Evolutionary conservation across 257 asterid species (phyloP).

Genomic region (Rehmannia glutinosa): DNA sequence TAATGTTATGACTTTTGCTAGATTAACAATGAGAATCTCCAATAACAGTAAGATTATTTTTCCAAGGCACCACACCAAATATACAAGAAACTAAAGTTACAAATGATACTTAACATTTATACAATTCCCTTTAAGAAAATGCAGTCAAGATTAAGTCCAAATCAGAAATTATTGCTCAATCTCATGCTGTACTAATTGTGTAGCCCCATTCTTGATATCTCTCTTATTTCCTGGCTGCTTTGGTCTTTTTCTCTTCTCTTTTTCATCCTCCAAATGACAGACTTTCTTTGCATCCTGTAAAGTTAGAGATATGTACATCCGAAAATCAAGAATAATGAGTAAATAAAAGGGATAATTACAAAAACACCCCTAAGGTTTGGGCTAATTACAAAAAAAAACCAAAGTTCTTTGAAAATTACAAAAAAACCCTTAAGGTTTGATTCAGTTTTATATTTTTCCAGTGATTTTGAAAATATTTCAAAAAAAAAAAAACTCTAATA

Average conservation of each 20-base stretch:
- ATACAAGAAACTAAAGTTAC: constrained; percentile 7
- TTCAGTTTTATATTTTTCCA: no score
- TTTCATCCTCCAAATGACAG: constrained; percentile 22
- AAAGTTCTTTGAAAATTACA: no score
- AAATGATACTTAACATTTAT: no score
- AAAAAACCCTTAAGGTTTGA: no score
- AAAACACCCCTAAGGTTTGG: no score
- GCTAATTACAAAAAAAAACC: no score
- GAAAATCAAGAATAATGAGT: no score
- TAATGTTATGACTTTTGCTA: no score
- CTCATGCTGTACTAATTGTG: constrained; percentile 10
- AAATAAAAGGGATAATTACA: no score
- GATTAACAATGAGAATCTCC: no score
- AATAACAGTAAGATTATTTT: not conserved
- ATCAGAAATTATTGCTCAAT: constrained; percentile 3
- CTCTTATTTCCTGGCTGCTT: constrained; percentile 29
- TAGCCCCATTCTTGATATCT: constrained; percentile 16
- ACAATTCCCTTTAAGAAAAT: not conserved
- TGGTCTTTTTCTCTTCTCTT: constrained; percentile 29
- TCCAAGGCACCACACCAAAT: not conserved
- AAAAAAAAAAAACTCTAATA: no score
- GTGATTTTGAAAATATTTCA: no score
- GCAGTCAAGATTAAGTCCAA: not conserved
- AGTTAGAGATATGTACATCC: not conserved
- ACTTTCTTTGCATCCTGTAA: constrained; percentile 28